Conservation (phyloP, 2,329 filamentous ascomycete species). For the Tolypocladium pustulatum region DNA sequence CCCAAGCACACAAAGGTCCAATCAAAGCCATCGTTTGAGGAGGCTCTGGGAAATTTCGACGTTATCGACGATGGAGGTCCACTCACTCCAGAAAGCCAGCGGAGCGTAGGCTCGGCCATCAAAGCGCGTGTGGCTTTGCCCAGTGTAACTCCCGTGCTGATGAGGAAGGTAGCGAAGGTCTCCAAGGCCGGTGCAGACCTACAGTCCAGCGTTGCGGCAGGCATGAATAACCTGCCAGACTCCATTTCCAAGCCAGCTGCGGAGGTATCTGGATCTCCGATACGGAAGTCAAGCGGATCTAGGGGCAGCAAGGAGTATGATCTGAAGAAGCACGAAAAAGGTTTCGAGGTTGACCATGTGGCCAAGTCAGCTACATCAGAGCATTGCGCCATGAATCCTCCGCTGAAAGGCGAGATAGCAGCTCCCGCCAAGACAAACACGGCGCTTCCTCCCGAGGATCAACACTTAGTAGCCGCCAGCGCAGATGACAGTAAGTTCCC, state of each 20-base stretch:
- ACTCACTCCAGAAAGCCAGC: conserved; percentile 4
- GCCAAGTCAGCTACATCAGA: not conserved
- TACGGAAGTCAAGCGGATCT: not conserved
- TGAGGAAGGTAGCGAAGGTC: not conserved
- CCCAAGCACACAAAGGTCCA: conserved; percentile 7
- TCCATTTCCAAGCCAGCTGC: not conserved
- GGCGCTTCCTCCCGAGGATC: not conserved
- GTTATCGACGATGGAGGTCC: not conserved
- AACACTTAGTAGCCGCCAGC: not conserved
- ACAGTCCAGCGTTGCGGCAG: not conserved
- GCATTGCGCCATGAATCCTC: not conserved
- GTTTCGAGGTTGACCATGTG: no score
- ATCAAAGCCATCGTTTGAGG: conserved; percentile 19
- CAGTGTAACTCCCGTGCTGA: not conserved
- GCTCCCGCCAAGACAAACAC: not conserved
- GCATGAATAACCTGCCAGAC: not conserved
- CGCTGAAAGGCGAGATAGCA: not conserved
- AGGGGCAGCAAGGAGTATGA: not conserved
- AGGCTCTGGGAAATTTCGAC: conserved; percentile 9
- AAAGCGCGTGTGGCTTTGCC: conserved; percentile 13
- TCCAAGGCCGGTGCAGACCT: not conserved
- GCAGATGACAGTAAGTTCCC: not conserved
- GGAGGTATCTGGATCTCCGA: not conserved
- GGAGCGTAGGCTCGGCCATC: conserved; percentile 1
- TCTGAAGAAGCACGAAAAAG: not conserved